phyloP scores from a whole-genome alignment of 2,329 filamentous ascomycete genomes.

The Cladophialophora yegresii region DNA sequence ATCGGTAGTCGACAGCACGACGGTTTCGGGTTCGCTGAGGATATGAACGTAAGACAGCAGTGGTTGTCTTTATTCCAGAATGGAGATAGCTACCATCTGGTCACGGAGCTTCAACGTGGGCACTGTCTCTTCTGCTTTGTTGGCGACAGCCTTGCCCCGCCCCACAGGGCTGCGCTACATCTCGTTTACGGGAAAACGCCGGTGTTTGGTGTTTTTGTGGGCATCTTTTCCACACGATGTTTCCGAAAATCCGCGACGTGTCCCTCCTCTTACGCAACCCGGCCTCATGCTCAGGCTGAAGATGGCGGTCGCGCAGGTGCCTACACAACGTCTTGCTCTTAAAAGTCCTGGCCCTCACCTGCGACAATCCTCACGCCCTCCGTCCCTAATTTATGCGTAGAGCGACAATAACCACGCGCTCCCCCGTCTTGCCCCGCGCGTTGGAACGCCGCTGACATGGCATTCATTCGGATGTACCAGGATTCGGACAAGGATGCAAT shows the following conservation, averaged over 20 bases:
- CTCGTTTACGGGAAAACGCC: neutral
- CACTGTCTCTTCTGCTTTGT: neutral
- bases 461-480: slow-evolving; percentile 30
- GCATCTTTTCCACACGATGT: neutral
- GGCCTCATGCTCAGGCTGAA: neutral
- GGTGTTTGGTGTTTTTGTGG: neutral
- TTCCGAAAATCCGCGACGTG: slow-evolving; percentile 1
- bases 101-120: neutral
- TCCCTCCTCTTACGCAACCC: neutral
- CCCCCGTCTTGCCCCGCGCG: neutral
- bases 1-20: neutral
- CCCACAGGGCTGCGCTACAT: neutral
- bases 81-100: neutral
- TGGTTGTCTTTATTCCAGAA: neutral
- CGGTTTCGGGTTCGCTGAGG: neutral
- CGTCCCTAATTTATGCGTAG: too few species aligned
- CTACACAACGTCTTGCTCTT: neutral
- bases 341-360: neutral
- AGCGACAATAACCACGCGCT: too few species aligned
- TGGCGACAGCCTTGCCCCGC: slow-evolving; percentile 1
- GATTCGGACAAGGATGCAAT: slow-evolving; percentile 30
- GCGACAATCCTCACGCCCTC: neutral
- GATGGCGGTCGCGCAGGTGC: neutral
- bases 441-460: slow-evolving; percentile 17
- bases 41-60: neutral